These are phyloP conservation scores for Aphanocladium album DNA, from an alignment of 2,329 filamentous ascomycete species.

Conservation along the genomic window DNA sequence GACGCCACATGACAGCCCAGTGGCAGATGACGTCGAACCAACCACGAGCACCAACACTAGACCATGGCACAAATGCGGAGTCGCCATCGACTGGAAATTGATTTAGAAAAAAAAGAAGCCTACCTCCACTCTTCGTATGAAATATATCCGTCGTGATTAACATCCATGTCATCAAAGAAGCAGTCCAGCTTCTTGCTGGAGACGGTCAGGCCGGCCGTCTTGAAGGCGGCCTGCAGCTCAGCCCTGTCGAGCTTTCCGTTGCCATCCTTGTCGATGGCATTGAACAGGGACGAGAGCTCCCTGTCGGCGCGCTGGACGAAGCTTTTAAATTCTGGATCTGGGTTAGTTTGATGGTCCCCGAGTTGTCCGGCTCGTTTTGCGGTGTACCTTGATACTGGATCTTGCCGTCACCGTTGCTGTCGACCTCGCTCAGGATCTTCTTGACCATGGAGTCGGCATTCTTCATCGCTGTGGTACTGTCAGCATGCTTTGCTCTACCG, in stretches of 20 bases:
- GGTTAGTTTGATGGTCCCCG: neutral
- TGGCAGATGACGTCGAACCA: conserved; percentile 20
- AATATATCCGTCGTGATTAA: conserved; percentile 81
- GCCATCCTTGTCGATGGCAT: conserved; percentile 76
- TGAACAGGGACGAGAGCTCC: conserved; percentile 77
- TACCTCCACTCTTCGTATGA: conserved; percentile 97
- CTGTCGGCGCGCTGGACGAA: conserved; percentile 87
- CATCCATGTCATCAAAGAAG: conserved; percentile 88
- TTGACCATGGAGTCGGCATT: conserved; percentile 83
- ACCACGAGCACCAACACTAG: neutral
- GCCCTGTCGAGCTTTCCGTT: conserved; percentile 81
- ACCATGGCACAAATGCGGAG: neutral
- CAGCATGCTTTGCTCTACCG: neutral
- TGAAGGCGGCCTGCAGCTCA: conserved; percentile 78
- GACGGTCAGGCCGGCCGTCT: conserved; percentile 71
- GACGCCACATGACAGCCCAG: conserved; percentile 20
- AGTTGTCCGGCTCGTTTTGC: neutral
- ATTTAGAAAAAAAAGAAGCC: conserved; percentile 27
- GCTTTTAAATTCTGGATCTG: conserved; percentile 68
- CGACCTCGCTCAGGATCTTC: conserved; percentile 75
- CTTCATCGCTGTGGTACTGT: conserved; percentile 57
- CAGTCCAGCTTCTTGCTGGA: conserved; percentile 70
- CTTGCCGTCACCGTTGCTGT: conserved; percentile 79
- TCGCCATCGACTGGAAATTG: conserved; percentile 10
- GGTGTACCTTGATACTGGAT: conserved; percentile 85